Evolutionary conservation across 768 basidiomycete species (phyloP), one percentile per base, ranked within the genome.

Genomic region (Pilatotrama ljubarskyi): DNA sequence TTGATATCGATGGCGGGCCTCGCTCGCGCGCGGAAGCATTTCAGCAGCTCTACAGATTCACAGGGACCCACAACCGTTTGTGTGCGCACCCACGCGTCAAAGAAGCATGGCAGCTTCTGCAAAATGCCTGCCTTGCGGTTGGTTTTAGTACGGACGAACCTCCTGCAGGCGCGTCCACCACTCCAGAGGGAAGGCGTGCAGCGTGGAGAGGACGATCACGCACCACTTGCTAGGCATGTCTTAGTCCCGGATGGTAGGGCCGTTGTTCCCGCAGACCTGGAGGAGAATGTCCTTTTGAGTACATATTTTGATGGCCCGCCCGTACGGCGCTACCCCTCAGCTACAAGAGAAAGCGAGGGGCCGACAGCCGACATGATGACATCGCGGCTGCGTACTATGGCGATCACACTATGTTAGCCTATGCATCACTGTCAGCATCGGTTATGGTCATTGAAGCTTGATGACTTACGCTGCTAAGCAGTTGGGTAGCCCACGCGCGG

Each of bases 221-320:
- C 29, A 53, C 41, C 40, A 24, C 37, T 25, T 38, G 15, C 29
- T 14, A 51, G 36, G 38, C 25, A 40, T n/a, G 36, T 20, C 38
- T 24, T 53, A 41, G 51, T 25, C 8, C 20, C 26, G 51, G 40
- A 41, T 17, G 26, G 24, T 42, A 18, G n/a, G 8, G 18, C 41
- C 51, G 38, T 53, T 18, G 51, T 43, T 18, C 51, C 51, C 51
- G 40, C 2, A 29, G 26, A n/a, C 15, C 41, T 53, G 51, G 51
- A 29, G 51, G 41, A 42, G 17, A 17, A 29, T 53, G 51, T 11
- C 40, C 51, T 29, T 42, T 53, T 40, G 40, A 32, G 36, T 38
- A 41, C 22, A 24, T 24, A 29, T 47, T 43, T 47, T n/a, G 25
- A 8, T 10, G 9, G 46, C 25, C 46, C 46, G 46, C 17, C 29